Evolutionary conservation across 768 basidiomycete species (phyloP).

Genomic region (Podaxis pistillaris): DNA sequence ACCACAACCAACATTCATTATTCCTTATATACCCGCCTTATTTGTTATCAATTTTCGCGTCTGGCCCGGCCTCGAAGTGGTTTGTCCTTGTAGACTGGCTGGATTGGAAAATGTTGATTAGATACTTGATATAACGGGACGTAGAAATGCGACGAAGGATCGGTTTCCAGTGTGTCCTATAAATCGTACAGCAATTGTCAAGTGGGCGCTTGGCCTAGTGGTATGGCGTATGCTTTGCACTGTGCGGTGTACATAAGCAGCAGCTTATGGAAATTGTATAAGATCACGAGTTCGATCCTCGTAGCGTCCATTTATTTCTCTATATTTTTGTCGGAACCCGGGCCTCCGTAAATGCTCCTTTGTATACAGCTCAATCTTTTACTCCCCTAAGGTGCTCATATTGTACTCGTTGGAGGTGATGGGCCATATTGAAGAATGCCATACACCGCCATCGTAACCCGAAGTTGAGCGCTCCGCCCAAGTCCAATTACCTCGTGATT

Average conservation of each 20-base stretch:
- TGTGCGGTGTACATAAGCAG: not conserved
- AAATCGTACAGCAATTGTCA: too few species aligned
- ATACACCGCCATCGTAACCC: not conserved
- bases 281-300: slow-evolving; percentile 18
- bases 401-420: not conserved
- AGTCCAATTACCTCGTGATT: not conserved
- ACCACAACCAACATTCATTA: too few species aligned
- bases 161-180: too few species aligned
- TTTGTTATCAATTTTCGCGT: too few species aligned
- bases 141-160: too few species aligned
- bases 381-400: not conserved
- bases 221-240: slow-evolving; percentile 18
- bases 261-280: slow-evolving; percentile 13
- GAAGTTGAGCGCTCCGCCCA: not conserved
- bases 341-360: not conserved
- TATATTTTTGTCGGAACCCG: not conserved
- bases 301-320: slow-evolving; percentile 13
- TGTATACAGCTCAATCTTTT: not conserved
- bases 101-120: not conserved
- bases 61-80: too few species aligned
- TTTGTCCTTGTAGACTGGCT: too few species aligned
- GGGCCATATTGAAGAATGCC: not conserved
- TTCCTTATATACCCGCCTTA: too few species aligned
- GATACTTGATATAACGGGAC: too few species aligned
- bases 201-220: slow-evolving; percentile 15